Evolutionary conservation across 1,284 basidiomycete genomes (phyloP), one percentile per base, ranked within the genome.

Genomic region (Ceraceosorus bombacis): DNA sequence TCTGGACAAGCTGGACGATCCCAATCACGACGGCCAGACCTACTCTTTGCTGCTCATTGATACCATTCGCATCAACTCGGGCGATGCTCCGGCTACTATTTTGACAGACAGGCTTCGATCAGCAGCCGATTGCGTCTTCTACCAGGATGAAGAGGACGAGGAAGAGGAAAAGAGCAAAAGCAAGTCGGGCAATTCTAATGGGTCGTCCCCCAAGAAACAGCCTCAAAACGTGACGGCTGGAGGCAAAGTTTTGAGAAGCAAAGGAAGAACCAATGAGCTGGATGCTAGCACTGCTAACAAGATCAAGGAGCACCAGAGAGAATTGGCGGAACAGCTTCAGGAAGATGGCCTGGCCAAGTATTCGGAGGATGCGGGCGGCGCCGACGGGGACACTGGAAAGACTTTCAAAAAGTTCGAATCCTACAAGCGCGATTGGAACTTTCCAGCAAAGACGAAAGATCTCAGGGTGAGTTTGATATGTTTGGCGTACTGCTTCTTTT

Each of bases 391-490:
- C 51, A 75, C 67, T 86, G 87, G 43, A 89, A 90, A 65, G 68
- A 70, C 55, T 1, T 93, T 93, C 86, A 94, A 94, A 78, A 86
- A 87, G 66, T 98, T 96, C 80, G 91, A 93, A 80, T 94, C 90
- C 71, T 99, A 97, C 80, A 92, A 91, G 79, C 87, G 93, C 46
- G 94, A 97, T 77, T 88, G 84, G 27, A 89, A 87, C 61, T 79
- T 98, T 41, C 95, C 95, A 0, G 82, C 66, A 52, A 72, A 71
- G 56, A 72, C 74, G 52, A 67, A 70, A 4, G 73, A 77, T 48
- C 64, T 72, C 55, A 61, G 61, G 10, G 43, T 46, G 43, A 46
- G 43, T 27, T 27, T 15, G 43, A 46, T 46, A 15, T 58, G 62
- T 54, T 27, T 57, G 58, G 27, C 10, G 1, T 36, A 0, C 7